A percentile compares a stretch with the other conserved stretches of the same genome.
Evolutionary conservation across 805 yeast species (phyloP).

Genomic region (Candida verbasci): DNA sequence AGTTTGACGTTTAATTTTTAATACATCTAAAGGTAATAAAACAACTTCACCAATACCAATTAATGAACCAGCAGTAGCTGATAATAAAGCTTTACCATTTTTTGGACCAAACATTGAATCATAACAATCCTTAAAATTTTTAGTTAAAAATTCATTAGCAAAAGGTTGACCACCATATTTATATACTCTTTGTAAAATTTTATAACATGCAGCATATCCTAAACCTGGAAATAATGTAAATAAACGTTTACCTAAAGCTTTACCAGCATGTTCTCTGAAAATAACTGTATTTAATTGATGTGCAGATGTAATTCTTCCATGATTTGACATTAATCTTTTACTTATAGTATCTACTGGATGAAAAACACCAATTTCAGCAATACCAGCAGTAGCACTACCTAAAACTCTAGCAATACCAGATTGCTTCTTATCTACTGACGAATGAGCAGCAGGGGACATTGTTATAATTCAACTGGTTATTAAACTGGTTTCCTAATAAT

Average conservation of each 20-base stretch:
- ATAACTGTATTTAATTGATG: constrained; percentile 79
- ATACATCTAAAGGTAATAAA: constrained; percentile 88
- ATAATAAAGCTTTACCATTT: constrained; percentile 94
- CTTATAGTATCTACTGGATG: constrained; percentile 99
- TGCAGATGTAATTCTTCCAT: constrained; percentile 57
- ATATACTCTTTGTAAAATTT: constrained; percentile 94
- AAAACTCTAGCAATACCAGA: constrained; percentile 85
- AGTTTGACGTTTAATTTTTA: constrained; percentile 98
- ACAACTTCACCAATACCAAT: constrained; percentile 98
- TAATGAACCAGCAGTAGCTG: constrained; percentile 96
- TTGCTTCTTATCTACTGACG: constrained; percentile 67
- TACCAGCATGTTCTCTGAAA: constrained; percentile 74
- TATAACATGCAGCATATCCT: constrained; percentile 97
- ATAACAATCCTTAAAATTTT: constrained; percentile 64
- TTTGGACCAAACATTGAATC: constrained; percentile 83
- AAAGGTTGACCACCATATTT: constrained; percentile 99
- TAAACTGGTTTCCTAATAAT: too few species aligned
- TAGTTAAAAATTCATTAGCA: constrained; percentile 86
- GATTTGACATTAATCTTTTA: constrained; percentile 87
- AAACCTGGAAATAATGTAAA: constrained; percentile 93
- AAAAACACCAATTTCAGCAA: constrained; percentile 92
- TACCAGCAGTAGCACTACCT: constrained; percentile 98
- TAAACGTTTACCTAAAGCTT: constrained; percentile 65
- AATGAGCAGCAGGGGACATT: constrained; percentile 31
- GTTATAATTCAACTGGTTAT: too few species aligned